phyloP scores from a whole-genome alignment of 2,329 filamentous ascomycete genomes.

The Sporothrix globosa region DNA sequence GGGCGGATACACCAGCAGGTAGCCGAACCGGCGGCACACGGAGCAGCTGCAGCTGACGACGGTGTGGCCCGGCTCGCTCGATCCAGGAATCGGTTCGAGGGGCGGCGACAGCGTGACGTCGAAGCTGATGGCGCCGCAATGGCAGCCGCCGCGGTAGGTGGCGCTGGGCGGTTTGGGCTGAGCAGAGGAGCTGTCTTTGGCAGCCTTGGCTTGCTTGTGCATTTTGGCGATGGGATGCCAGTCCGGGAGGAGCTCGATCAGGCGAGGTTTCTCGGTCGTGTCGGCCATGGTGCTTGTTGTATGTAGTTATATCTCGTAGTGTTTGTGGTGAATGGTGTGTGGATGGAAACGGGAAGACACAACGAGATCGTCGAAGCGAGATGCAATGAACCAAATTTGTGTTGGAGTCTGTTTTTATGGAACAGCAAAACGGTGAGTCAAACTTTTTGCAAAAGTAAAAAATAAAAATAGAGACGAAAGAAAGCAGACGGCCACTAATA shows the following conservation, averaged over 20 bases:
- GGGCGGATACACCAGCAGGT: constrained; percentile 53
- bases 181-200: neutral
- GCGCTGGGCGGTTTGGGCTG: constrained; percentile 29
- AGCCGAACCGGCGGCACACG: constrained; percentile 55
- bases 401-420: neutral
- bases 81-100: constrained; percentile 54
- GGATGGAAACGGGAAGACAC: neutral
- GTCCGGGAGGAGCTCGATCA: neutral
- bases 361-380: neutral
- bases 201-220: neutral
- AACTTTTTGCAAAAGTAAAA: neutral
- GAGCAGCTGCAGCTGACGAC: constrained; percentile 59
- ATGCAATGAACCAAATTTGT: neutral
- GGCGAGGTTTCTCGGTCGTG: neutral
- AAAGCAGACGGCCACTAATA: neutral
- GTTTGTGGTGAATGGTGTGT: no score
- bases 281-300: constrained; percentile 3
- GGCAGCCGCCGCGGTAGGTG: constrained; percentile 56
- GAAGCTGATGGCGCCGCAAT: constrained; percentile 57
- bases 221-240: constrained; percentile 24
- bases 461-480: neutral
- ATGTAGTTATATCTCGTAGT: no score
- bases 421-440: neutral
- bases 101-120: constrained; percentile 54
- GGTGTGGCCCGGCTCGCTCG: constrained; percentile 48